Evolutionary conservation across 2,329 filamentous ascomycete genomes (phyloP), one percentile per base, ranked within the genome.

Genomic region (Paradendryphiella salina): DNA sequence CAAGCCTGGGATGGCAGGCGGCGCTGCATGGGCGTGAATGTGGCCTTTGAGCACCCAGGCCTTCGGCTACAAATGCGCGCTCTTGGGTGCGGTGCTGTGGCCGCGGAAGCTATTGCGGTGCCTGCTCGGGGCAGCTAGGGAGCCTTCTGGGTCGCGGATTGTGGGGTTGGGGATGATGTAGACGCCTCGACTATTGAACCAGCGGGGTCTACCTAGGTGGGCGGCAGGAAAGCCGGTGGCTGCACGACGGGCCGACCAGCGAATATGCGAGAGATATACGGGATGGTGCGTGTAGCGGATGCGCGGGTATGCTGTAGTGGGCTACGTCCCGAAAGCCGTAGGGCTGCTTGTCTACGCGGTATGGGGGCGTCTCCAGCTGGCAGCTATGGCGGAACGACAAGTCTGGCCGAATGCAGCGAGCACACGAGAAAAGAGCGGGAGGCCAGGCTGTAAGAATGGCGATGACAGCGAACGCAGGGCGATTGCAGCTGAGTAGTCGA

Each of bases 11-110:
- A 58, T 42, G 34, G 57, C 54, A 63, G 60, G 60, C 54, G 63
- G 64, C 61, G 65, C 69, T 64, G 67, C 70, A 73, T 73, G 69
- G 66, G 65, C 62, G 59, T 60, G 48, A 54, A 38, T 35, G 36
- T 56, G 50, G 46, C 36, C 55, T 44, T 50, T 57, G 52, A 50
- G 57, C 50, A 59, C 54, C 56, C 42, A 45, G 35, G 39, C 31
- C 20, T 39, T 35, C 15, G 11, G 44, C 13, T 32, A 28, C 5
- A 39, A 14, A 37, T 26, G 61, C 60, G 57, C 50, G 47, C 5
- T 38, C 10, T 33, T 2, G 38, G 33, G 15, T 47, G 31, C 49
- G 17, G 28, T 28, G 60, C 32, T 45, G 42, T 54, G 55, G 46
- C 47, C 51, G 32, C 20, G 45, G 29, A 36, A 49, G 52, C 38